Evolutionary conservation across 1,284 basidiomycete species (phyloP).

Genomic region (Ustilago curta): DNA sequence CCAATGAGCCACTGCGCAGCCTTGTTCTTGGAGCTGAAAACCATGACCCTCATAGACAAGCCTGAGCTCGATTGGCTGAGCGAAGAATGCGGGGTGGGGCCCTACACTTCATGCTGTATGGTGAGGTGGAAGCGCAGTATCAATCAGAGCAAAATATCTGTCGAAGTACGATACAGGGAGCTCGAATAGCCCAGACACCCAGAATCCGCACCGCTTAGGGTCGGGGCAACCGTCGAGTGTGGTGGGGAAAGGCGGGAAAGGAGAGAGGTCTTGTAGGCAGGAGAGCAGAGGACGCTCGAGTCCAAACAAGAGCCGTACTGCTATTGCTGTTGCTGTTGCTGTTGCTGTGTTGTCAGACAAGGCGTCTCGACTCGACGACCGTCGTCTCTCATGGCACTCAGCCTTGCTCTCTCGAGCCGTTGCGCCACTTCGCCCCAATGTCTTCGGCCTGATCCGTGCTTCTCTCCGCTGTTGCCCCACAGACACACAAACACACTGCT

Average conservation of each 20-base stretch:
- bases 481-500: no score
- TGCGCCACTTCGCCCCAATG: constrained; percentile 8
- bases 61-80: no score
- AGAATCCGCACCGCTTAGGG: neutral
- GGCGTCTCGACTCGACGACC: constrained; percentile 2
- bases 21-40: no score
- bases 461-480: constrained; percentile 1
- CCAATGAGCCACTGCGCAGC: no score
- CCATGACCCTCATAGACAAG: no score
- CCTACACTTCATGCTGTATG: no score
- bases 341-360: neutral
- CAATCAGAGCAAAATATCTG: neutral
- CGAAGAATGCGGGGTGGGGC: no score
- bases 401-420: neutral
- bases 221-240: constrained; percentile 1
- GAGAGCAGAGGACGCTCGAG: neutral
- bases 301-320: no score
- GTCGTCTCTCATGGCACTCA: constrained; percentile 1
- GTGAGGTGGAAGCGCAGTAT: no score
- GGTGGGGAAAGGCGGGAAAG: neutral
- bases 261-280: neutral
- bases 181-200: neutral
- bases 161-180: no score
- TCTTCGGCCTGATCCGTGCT: constrained; percentile 13
- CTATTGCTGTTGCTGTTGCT: no score